Conservation (phyloP, 1,284 basidiomycete genomes). For the Cutaneotrichosporon spelunceum region DNA sequence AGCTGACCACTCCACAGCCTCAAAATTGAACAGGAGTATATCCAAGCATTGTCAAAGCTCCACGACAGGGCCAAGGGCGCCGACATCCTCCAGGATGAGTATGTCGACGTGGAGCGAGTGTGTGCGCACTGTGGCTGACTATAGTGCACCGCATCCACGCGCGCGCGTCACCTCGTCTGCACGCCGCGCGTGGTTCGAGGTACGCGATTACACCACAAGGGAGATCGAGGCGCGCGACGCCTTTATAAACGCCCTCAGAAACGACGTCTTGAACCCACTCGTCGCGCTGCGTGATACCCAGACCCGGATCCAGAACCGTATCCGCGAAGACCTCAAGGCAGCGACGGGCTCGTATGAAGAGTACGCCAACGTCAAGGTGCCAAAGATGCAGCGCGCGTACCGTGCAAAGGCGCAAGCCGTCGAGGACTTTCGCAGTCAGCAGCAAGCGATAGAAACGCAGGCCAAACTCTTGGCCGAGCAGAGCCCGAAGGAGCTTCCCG, state of each 20-base stretch:
- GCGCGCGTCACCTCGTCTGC: slow-evolving; percentile 52
- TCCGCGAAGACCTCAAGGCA: slow-evolving; percentile 79
- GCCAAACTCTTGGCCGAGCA: slow-evolving; percentile 46
- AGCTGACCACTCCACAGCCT: slow-evolving; percentile 55
- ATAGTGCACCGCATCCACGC: slow-evolving; percentile 11
- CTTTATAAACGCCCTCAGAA: slow-evolving; percentile 65
- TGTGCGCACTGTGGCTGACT: background rate
- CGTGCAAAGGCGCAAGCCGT: slow-evolving; percentile 74
- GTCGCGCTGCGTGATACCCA: slow-evolving; percentile 68
- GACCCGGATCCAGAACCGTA: slow-evolving; percentile 79
- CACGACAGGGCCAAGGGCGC: slow-evolving; percentile 66
- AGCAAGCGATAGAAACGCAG: slow-evolving; percentile 48
- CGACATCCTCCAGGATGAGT: slow-evolving; percentile 56
- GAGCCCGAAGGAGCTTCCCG: slow-evolving; percentile 14
- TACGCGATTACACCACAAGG: slow-evolving; percentile 75
- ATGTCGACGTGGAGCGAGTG: slow-evolving; percentile 16
- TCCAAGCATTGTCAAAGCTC: slow-evolving; percentile 66
- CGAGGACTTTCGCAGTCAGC: slow-evolving; percentile 56
- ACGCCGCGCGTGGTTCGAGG: slow-evolving; percentile 72
- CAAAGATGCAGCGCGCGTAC: slow-evolving; percentile 72
- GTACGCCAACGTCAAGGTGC: slow-evolving; percentile 68
- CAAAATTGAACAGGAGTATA: slow-evolving; percentile 74
- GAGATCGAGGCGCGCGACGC: slow-evolving; percentile 79
- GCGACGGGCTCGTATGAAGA: slow-evolving; percentile 68
- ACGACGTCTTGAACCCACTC: slow-evolving; percentile 69